Conservation (phyloP, 805 yeast genomes). For the Kuraishia borneana region DNA sequence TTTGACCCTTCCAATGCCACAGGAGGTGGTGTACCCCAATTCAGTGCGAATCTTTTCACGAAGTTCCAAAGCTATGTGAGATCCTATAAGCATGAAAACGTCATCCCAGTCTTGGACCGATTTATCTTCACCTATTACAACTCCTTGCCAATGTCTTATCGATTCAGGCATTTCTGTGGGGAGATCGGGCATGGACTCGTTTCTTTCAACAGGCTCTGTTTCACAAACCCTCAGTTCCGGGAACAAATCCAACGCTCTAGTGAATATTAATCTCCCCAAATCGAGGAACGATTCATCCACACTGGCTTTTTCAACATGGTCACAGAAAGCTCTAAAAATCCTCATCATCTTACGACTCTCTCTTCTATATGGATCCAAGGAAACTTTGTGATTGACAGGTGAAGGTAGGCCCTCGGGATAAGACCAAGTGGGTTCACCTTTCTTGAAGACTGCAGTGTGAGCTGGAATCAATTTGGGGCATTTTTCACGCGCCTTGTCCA, state of each 20-base stretch:
- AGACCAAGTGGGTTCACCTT: conserved; percentile 79
- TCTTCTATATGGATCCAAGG: conserved; percentile 83
- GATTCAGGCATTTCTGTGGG: conserved; percentile 23
- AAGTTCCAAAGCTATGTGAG: conserved; percentile 42
- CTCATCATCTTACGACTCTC: conserved; percentile 73
- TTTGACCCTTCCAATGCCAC: conserved; percentile 73
- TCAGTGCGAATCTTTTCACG: conserved; percentile 39
- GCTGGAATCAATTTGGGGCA: conserved; percentile 72
- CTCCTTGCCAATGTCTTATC: conserved; percentile 19
- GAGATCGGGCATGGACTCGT: conserved; percentile 24
- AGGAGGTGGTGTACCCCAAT: conserved; percentile 79
- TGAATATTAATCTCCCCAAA: conserved; percentile 54
- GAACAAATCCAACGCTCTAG: conserved; percentile 26
- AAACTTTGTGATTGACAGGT: conserved; percentile 65
- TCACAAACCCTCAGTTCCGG: conserved; percentile 28
- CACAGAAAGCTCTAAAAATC: conserved; percentile 51
- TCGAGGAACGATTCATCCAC: conserved; percentile 91
- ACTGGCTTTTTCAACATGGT: conserved; percentile 81
- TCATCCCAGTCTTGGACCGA: conserved; percentile 69
- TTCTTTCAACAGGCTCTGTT: conserved; percentile 6
- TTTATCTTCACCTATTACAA: conserved; percentile 11
- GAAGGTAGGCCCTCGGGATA: conserved; percentile 48
- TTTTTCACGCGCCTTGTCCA: conserved; percentile 56
- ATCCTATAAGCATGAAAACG: conserved; percentile 53
- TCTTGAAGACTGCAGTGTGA: conserved; percentile 89